Percentiles rank a stretch among this genome's conserved stretches.
Conservation (phyloP, 2,329 filamentous ascomycete species). For the Xylariaceae sp. region DNA sequence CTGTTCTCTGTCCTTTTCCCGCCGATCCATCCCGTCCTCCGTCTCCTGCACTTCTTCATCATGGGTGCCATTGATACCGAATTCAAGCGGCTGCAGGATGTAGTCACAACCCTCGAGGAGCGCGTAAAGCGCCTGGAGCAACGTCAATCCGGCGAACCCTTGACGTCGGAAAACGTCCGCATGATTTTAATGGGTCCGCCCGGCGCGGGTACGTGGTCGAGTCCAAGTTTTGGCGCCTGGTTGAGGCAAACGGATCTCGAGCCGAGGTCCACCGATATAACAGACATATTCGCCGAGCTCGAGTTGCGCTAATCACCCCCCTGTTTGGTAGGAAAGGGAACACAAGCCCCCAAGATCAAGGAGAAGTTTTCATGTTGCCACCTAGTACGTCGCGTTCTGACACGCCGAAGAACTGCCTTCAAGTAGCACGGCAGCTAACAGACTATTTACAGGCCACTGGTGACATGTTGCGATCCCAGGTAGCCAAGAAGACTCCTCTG, state of each 20-base stretch:
- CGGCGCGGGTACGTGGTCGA: slow-evolving; percentile 73
- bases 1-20: slow-evolving; percentile 10
- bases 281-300: background rate
- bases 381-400: slow-evolving; percentile 59
- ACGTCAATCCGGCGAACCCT: slow-evolving; percentile 57
- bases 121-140: slow-evolving; percentile 82
- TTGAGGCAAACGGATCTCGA: background rate
- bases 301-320: slow-evolving; percentile 20
- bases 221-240: slow-evolving; percentile 8
- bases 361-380: slow-evolving; percentile 97
- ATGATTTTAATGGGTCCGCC: slow-evolving; percentile 98
- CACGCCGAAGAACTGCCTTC: slow-evolving; percentile 18
- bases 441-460: slow-evolving; percentile 70
- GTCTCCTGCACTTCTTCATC: slow-evolving; percentile 35
- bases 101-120: slow-evolving; percentile 77
- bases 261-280: background rate
- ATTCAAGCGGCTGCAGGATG: slow-evolving; percentile 78
- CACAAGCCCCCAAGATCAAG: slow-evolving; percentile 96
- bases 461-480: slow-evolving; percentile 98
- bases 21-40: slow-evolving; percentile 29
- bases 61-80: slow-evolving; percentile 90
- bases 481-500: slow-evolving; percentile 92
- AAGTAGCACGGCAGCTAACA: slow-evolving; percentile 8
- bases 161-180: slow-evolving; percentile 66
- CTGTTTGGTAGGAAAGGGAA: slow-evolving; percentile 77